A percentile compares a stretch with the other conserved stretches of the same genome.
Conservation (phyloP, 2,329 filamentous ascomycete species). For the Neofusicoccum cordaticola region DNA sequence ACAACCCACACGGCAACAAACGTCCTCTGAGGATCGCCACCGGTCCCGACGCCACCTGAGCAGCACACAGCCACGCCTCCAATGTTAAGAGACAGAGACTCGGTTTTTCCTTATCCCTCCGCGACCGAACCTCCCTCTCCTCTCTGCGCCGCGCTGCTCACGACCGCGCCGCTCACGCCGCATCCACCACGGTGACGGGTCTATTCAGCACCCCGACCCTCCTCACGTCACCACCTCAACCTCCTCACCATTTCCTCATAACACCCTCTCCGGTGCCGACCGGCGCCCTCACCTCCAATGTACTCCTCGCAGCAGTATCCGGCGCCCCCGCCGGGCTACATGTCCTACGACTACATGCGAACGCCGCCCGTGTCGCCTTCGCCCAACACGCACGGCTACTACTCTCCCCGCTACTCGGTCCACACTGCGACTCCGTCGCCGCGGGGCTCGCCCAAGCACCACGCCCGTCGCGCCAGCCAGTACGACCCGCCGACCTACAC, state of each 20-base stretch:
- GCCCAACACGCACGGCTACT: slow-evolving; percentile 45
- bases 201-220: slow-evolving; percentile 16
- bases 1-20: not conserved
- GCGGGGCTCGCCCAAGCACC: slow-evolving; percentile 44
- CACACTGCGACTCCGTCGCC: slow-evolving; percentile 48
- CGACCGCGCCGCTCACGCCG: slow-evolving; percentile 25
- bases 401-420: slow-evolving; percentile 52
- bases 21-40: not conserved
- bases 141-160: slow-evolving; percentile 24
- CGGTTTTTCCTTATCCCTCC: slow-evolving; percentile 28
- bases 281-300: slow-evolving; percentile 21
- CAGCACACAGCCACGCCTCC: slow-evolving; percentile 1
- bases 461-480: slow-evolving; percentile 55
- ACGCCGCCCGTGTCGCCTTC: slow-evolving; percentile 48
- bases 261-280: slow-evolving; percentile 12
- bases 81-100: slow-evolving; percentile 14
- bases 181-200: slow-evolving; percentile 35
- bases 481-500: slow-evolving; percentile 45
- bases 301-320: slow-evolving; percentile 32
- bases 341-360: slow-evolving; percentile 35
- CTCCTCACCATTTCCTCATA: not conserved
- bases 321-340: slow-evolving; percentile 36
- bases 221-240: not conserved
- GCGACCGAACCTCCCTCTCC: slow-evolving; percentile 29
- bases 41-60: slow-evolving; percentile 9